These are phyloP conservation scores for Fusarium sp. DNA, from an alignment of 2,329 filamentous ascomycete genomes.

Conservation along the genomic window DNA sequence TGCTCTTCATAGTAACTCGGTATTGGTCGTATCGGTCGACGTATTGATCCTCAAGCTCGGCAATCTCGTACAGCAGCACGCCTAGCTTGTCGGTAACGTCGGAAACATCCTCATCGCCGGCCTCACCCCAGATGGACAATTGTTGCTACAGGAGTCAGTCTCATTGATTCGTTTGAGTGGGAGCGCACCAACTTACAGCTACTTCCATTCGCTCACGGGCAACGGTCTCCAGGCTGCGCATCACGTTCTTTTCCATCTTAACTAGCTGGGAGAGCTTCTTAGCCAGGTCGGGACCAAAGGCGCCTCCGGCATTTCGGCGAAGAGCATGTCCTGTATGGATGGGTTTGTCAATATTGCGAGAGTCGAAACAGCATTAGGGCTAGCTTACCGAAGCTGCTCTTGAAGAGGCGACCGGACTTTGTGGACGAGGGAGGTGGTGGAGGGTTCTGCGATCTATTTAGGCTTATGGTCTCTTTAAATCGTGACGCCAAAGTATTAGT, in stretches of 20 bases:
- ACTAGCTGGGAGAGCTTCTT: slow-evolving; percentile 98
- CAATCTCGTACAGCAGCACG: slow-evolving; percentile 97
- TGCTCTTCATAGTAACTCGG: slow-evolving; percentile 98
- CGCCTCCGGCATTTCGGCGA: slow-evolving; percentile 79
- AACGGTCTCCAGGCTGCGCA: slow-evolving; percentile 97
- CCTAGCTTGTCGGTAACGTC: slow-evolving; percentile 99
- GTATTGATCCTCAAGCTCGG: slow-evolving; percentile 97
- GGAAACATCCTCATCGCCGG: slow-evolving; percentile 95
- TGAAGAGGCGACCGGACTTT: slow-evolving; percentile 90
- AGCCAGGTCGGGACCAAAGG: slow-evolving; percentile 86
- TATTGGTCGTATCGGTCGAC: slow-evolving; percentile 99
- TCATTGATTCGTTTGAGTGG: neutral
- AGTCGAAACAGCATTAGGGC: slow-evolving; percentile 4
- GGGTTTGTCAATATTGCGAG: slow-evolving; percentile 19
- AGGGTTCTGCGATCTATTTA: slow-evolving; percentile 76
- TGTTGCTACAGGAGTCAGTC: slow-evolving; percentile 77
- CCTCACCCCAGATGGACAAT: slow-evolving; percentile 97
- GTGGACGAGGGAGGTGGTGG: slow-evolving; percentile 92
- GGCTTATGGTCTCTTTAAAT: neutral
- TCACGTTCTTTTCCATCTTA: slow-evolving; percentile 99
- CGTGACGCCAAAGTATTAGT: neutral
- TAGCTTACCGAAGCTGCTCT: slow-evolving; percentile 82
- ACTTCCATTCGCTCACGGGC: slow-evolving; percentile 98
- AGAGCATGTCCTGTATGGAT: slow-evolving; percentile 70
- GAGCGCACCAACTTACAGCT: slow-evolving; percentile 74